Conservation (phyloP, 805 yeast species). For the Wickerhamomyces kurtzmanii region DNA sequence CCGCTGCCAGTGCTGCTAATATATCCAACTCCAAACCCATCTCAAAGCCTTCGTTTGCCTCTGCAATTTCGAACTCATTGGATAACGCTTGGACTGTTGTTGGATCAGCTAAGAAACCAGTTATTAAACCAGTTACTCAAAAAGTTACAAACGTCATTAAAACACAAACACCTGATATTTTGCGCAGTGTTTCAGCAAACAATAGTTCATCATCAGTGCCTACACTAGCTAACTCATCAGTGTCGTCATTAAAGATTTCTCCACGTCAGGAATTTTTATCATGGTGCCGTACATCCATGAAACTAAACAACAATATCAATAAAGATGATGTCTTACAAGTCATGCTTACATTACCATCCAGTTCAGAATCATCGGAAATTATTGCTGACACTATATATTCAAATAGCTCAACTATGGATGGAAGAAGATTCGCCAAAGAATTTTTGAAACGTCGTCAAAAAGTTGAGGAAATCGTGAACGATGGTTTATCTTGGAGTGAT, state of each 20-base stretch:
- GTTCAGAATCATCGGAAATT: slow-evolving; percentile 67
- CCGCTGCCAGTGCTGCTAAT: slow-evolving; percentile 18
- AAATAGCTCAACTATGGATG: slow-evolving; percentile 85
- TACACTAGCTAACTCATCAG: slow-evolving; percentile 1
- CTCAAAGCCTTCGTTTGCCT: slow-evolving; percentile 15
- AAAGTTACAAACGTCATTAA: slow-evolving; percentile 7
- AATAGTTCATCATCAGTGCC: slow-evolving; percentile 5
- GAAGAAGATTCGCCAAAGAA: slow-evolving; percentile 87
- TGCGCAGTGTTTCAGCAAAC: slow-evolving; percentile 26
- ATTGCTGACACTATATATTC: slow-evolving; percentile 89
- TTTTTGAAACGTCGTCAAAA: slow-evolving; percentile 68
- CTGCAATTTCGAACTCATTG: slow-evolving; percentile 4
- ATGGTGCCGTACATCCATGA: slow-evolving; percentile 66
- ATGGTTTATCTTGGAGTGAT: slow-evolving; percentile 62
- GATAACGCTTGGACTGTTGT: slow-evolving; percentile 31
- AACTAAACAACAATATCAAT: slow-evolving; percentile 66
- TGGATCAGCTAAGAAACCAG: slow-evolving; percentile 12
- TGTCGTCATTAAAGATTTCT: slow-evolving; percentile 15
- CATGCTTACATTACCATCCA: slow-evolving; percentile 71
- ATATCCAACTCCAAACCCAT: slow-evolving; percentile 9
- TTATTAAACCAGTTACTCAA: slow-evolving; percentile 2
- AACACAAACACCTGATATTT: slow-evolving; percentile 20
- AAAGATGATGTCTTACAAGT: slow-evolving; percentile 72
- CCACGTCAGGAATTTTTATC: slow-evolving; percentile 52
- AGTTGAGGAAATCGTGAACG: slow-evolving; percentile 47